Evolutionary conservation across 257 asterid genomes (phyloP), one percentile per base, ranked within the genome.

Genomic region (Paraleonurus japonicus): DNA sequence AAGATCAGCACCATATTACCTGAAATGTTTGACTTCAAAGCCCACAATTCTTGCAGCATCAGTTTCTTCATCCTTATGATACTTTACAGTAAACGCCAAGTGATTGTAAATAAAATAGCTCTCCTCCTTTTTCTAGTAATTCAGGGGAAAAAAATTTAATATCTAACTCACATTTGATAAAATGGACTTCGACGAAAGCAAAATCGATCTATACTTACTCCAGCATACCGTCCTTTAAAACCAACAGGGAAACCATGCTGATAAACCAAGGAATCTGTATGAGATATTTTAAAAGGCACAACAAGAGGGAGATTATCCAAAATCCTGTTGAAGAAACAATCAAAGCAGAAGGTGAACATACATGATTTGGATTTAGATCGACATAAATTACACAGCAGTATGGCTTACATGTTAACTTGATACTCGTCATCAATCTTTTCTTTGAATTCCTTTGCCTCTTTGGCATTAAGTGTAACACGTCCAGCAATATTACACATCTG

Each of bases 251-350:
- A 89, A 65, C 98, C 98, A 54, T 89, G 98, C 59, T 89, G 96
- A 79, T 85, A 92, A 28, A 87, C 74, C 72, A 79, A 58, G 68
- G 87, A 61, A 37, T 80, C 92, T 71, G 66, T 82, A 33, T 89
- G 96, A 65, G 85, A 82, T 81, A 96, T 86, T 77, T 75, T 87
- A 6, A 78, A 87, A 63, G 97, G 97, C 83, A 84, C 80, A 78
- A 91, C 96, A 57, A 91, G 89, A 64, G 97, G 97, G 35, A 92
- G 95, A 79, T 92, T 92, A 82, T 92, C 97, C 83, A 89, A 78
- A 76, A 92, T 92, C 97, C 97, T 92, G 86, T 59, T 33, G 19
- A 71, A 26, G 75, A 71, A 68, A 80, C 71, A 67, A 67, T 19
- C 20, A 50, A 30, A 57, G 60, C 62, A 67, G 57, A 68, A 67